Evolutionary conservation across 352 stramenopile species (phyloP).

Genomic region (Phytophthora melonis): DNA sequence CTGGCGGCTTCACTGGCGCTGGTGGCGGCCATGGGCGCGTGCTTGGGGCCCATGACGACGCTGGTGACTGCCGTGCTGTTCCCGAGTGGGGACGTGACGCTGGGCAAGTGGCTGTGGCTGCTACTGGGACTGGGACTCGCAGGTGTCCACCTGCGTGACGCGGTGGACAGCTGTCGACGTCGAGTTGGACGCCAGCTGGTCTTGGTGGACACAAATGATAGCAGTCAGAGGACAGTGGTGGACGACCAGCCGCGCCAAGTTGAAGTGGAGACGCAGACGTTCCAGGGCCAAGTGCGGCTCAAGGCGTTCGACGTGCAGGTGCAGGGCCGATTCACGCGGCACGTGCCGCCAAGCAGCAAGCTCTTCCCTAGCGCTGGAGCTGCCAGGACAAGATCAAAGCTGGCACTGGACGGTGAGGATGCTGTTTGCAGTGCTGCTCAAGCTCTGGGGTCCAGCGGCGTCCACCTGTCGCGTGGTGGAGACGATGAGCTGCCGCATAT

Average conservation of each 20-base stretch:
- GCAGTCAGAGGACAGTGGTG: neutral
- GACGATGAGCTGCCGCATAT: slow-evolving; percentile 51
- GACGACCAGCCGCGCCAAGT: slow-evolving; percentile 1
- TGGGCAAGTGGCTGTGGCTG: slow-evolving; percentile 53
- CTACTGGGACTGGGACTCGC: slow-evolving; percentile 47
- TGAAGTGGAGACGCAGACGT: slow-evolving; percentile 29
- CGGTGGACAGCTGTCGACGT: slow-evolving; percentile 13
- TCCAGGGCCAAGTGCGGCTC: slow-evolving; percentile 30
- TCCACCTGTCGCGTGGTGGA: slow-evolving; percentile 5
- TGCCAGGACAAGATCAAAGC: slow-evolving; percentile 19
- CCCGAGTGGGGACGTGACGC: slow-evolving; percentile 56
- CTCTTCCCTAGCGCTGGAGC: slow-evolving; percentile 64
- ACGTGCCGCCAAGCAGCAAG: slow-evolving; percentile 33
- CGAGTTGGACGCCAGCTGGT: slow-evolving; percentile 11
- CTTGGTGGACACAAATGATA: slow-evolving; percentile 23
- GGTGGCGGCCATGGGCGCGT: slow-evolving; percentile 8
- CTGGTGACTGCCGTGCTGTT: slow-evolving; percentile 42
- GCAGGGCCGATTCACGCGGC: slow-evolving; percentile 67
- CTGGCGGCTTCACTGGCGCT: slow-evolving; percentile 12
- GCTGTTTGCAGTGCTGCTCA: neutral
- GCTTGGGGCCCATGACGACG: slow-evolving; percentile 14
- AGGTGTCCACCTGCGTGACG: slow-evolving; percentile 44
- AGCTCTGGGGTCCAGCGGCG: neutral
- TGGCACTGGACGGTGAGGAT: neutral
- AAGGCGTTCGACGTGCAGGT: slow-evolving; percentile 54